Conservation (phyloP, 345 rosid genomes). For the Boechera stricta region DNA sequence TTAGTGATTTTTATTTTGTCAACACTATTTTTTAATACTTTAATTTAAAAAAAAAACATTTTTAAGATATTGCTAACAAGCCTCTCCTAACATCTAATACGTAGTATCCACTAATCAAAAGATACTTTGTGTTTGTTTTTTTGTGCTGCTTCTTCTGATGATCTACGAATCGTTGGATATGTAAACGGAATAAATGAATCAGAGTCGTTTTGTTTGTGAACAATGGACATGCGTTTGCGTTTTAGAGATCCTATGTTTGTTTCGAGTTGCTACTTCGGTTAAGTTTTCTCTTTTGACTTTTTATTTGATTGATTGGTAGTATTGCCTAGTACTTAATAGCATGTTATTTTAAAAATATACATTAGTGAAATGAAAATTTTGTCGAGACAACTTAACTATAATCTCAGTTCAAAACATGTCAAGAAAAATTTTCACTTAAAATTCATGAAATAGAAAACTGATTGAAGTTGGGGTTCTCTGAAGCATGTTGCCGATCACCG, state of each 20-base stretch:
- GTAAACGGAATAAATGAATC: slow-evolving; percentile 10
- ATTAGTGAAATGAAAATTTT: too few relatives aligned
- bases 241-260: neutral
- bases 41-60: too few relatives aligned
- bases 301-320: too few relatives aligned
- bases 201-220: neutral
- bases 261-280: too few relatives aligned
- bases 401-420: neutral
- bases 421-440: neutral
- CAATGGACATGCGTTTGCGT: neutral
- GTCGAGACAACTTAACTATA: neutral
- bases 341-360: too few relatives aligned
- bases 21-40: too few relatives aligned
- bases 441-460: neutral
- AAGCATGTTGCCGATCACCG: slow-evolving; percentile 63
- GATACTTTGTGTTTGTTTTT: neutral
- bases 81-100: too few relatives aligned
- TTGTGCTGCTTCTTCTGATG: neutral
- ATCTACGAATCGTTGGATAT: slow-evolving; percentile 12
- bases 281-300: too few relatives aligned
- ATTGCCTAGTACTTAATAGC: too few relatives aligned
- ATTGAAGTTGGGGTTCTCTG: neutral
- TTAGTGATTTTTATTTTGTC: too few relatives aligned
- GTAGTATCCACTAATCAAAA: too few relatives aligned
- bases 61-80: too few relatives aligned